phyloP scores from a whole-genome alignment of 805 yeast genomes.

The Candida maltosa region DNA sequence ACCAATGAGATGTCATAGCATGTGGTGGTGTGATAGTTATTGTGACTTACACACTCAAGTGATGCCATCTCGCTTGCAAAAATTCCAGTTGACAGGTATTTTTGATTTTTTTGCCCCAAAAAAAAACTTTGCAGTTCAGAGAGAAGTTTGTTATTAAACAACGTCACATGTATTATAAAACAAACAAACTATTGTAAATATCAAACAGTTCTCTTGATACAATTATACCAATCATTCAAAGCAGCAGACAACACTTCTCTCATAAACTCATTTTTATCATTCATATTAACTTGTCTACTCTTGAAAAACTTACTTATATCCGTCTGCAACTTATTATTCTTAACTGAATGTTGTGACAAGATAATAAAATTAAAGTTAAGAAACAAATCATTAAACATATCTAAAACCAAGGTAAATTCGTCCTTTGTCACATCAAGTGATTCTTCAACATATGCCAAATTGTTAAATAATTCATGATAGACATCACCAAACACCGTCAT shows the following conservation, averaged over 20 bases:
- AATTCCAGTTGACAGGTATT: too few species aligned
- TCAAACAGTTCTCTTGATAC: not conserved
- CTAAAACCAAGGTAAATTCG: not conserved
- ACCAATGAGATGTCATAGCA: too few species aligned
- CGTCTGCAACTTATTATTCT: conserved; percentile 3
- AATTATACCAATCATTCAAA: conserved; percentile 5
- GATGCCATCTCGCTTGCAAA: too few species aligned
- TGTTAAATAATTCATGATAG: not conserved
- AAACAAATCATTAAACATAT: conserved; percentile 3
- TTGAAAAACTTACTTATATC: not conserved
- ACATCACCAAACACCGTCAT: not conserved
- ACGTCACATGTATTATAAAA: conserved; percentile 10
- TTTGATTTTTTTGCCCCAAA: too few species aligned
- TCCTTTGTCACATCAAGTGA: not conserved
- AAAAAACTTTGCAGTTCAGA: too few species aligned
- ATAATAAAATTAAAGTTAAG: conserved; percentile 4
- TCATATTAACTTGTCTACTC: conserved; percentile 1
- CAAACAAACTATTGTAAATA: not conserved
- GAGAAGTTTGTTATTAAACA: too few species aligned
- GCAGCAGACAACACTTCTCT: conserved; percentile 1
- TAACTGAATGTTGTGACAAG: not conserved
- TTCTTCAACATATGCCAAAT: conserved; percentile 1
- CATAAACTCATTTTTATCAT: not conserved
- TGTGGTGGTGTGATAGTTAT: too few species aligned
- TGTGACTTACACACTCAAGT: too few species aligned